Percentiles rank a stretch among this genome's conserved stretches.
Evolutionary conservation across 345 rosid species (phyloP).

Genomic region (Sisymbrium altissimum): DNA sequence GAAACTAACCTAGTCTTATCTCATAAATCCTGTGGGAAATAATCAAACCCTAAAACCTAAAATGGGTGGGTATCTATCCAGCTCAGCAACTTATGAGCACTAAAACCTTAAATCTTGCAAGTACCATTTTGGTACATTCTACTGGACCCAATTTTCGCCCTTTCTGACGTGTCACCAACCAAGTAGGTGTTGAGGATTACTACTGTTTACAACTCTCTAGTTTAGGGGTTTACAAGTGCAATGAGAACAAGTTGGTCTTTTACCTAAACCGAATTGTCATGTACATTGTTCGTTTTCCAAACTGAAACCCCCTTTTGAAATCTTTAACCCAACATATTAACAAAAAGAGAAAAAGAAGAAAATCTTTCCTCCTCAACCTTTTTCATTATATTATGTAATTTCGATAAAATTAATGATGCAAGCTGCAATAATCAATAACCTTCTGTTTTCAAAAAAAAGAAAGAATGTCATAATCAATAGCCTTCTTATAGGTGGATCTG

Average conservation of each 20-base stretch:
- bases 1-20: conserved; percentile 15
- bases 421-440: not conserved
- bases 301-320: conserved; percentile 11
- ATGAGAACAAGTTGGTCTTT: conserved; percentile 26
- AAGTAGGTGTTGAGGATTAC: conserved; percentile 49
- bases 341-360: not conserved
- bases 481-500: not conserved
- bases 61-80: conserved; percentile 28
- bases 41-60: conserved; percentile 27
- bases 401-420: not conserved
- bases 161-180: conserved; percentile 83
- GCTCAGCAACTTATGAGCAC: conserved; percentile 25
- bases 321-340: conserved; percentile 12
- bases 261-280: conserved; percentile 30
- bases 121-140: conserved; percentile 43
- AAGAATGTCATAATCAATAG: not conserved
- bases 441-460: not conserved
- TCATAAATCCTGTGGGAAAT: conserved; percentile 7
- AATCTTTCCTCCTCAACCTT: not conserved
- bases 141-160: conserved; percentile 20
- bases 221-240: conserved; percentile 23
- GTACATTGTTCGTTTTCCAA: conserved; percentile 9
- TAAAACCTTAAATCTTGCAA: conserved; percentile 23
- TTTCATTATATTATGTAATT: not conserved
- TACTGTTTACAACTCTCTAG: conserved; percentile 34